Evolutionary conservation across 1,284 basidiomycete genomes (phyloP).

Genomic region (Gymnopus androsaceus): DNA sequence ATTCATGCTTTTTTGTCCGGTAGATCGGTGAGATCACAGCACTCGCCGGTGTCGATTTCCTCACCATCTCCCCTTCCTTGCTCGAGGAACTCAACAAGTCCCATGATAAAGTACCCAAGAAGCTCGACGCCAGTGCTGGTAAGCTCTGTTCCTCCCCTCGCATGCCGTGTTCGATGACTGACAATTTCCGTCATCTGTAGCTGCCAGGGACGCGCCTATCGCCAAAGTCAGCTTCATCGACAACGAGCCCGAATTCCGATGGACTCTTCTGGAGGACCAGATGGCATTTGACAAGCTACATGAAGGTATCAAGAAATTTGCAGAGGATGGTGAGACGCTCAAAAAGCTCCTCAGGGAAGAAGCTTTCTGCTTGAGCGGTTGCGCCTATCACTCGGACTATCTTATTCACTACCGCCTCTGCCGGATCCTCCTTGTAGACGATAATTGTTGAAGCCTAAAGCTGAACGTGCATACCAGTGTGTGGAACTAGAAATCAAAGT

Average conservation of each 20-base stretch:
- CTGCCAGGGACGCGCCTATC: constrained; percentile 60
- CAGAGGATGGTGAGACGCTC: constrained; percentile 91
- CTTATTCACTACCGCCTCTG: too few species aligned
- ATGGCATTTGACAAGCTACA: constrained; percentile 98
- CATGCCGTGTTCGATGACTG: too few species aligned
- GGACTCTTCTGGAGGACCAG: constrained; percentile 85
- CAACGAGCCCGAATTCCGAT: constrained; percentile 95
- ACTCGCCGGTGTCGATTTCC: constrained; percentile 94
- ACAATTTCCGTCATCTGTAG: constrained; percentile 47
- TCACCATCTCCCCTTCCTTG: constrained; percentile 90
- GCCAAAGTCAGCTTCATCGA: constrained; percentile 87
- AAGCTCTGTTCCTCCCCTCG: constrained; percentile 30
- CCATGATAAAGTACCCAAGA: constrained; percentile 77
- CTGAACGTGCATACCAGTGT: too few species aligned
- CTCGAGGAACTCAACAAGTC: constrained; percentile 93
- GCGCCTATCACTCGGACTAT: too few species aligned
- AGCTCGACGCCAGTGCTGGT: constrained; percentile 75
- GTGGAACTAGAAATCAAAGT: too few species aligned
- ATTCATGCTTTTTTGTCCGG: constrained; percentile 19
- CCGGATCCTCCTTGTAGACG: too few species aligned
- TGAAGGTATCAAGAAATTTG: constrained; percentile 97
- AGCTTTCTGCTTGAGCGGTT: constrained; percentile 62
- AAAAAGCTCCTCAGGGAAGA: constrained; percentile 82
- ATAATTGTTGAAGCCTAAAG: too few species aligned
- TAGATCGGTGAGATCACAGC: constrained; percentile 91